Evolutionary conservation across 2,329 filamentous ascomycete species (phyloP), one percentile per base, ranked within the genome.

Genomic region (Paracoccidioides lutzii): DNA sequence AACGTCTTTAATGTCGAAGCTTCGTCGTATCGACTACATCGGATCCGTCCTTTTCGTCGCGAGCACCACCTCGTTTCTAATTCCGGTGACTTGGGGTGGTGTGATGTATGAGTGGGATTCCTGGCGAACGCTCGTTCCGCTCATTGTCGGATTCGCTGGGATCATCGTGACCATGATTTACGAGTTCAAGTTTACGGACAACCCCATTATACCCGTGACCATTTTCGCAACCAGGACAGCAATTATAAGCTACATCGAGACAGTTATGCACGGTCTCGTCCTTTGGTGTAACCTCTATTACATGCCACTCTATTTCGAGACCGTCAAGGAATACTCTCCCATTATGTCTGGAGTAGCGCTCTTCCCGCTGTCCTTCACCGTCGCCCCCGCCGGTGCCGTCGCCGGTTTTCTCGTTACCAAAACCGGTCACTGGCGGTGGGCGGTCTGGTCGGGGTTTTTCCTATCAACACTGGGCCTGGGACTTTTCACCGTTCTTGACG

Each of bases 81-180:
- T 85, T 46, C 79, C 81, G 0, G 64, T 85, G 3, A 82, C 81
- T 2, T 83, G 81, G 75, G 84, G 82, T 8, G 83, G 82, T 41
- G 75, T 85, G 7, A 79, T 83, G 69, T 87, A 84, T 64, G 63
- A 75, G 0, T 88, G 84, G 84, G 65, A 70, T 46, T 81, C 76
- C 3, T 85, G 79, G 76, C 74, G 76, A 1, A 83, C 81, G 0
- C 69, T 88, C 1, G 75, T 83, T 0, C 84, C 83, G 0, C 68
- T 88, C 12, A 65, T 81, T 3, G 42, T 85, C 7, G 82, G 83
- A 1, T 63, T 70, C 0, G 66, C 70, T 0, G 76, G 79, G 1
- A 66, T 87, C 3, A 60, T 76, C 2, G 69, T 62, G 5, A 83
- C 83, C 62, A 70, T 74, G 8, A 67, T 78, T 30, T 84, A 79